Conservation (phyloP, 768 basidiomycete species). For the Mycena kentingensis region DNA sequence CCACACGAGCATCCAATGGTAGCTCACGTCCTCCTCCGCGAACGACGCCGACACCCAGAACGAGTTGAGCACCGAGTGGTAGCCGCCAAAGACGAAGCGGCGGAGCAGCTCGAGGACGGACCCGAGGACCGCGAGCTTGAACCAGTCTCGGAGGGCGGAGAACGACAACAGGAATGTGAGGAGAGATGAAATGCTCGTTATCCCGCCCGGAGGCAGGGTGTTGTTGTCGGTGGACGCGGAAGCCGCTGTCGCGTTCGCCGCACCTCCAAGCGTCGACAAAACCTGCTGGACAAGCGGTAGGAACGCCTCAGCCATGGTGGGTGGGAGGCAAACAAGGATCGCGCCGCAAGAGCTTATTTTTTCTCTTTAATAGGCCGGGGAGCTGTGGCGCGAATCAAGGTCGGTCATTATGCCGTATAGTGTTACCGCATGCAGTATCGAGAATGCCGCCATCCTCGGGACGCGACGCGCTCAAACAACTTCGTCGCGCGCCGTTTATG, state of each 20-base stretch:
- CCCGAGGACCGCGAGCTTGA: slow-evolving; percentile 53
- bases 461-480: no score
- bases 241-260: no score
- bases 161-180: slow-evolving; percentile 35
- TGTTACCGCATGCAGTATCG: no score
- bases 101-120: slow-evolving; percentile 53
- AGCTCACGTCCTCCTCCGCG: slow-evolving; percentile 36
- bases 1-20: slow-evolving; percentile 60
- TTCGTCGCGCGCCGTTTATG: no score
- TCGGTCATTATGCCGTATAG: no score
- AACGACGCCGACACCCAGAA: slow-evolving; percentile 57
- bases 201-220: slow-evolving; percentile 19
- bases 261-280: slow-evolving; percentile 9
- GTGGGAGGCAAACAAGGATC: slow-evolving; percentile 2
- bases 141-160: slow-evolving; percentile 52
- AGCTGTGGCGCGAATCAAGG: no score
- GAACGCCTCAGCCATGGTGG: slow-evolving; percentile 8
- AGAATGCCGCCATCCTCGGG: no score
- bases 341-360: no score
- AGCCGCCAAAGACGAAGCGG: slow-evolving; percentile 38
- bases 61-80: slow-evolving; percentile 39
- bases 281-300: slow-evolving; percentile 17
- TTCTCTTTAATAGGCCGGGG: no score
- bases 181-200: slow-evolving; percentile 16
- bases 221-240: not conserved